phyloP scores from a whole-genome alignment of 2,329 filamentous ascomycete species.

The Epichloe festucae region DNA sequence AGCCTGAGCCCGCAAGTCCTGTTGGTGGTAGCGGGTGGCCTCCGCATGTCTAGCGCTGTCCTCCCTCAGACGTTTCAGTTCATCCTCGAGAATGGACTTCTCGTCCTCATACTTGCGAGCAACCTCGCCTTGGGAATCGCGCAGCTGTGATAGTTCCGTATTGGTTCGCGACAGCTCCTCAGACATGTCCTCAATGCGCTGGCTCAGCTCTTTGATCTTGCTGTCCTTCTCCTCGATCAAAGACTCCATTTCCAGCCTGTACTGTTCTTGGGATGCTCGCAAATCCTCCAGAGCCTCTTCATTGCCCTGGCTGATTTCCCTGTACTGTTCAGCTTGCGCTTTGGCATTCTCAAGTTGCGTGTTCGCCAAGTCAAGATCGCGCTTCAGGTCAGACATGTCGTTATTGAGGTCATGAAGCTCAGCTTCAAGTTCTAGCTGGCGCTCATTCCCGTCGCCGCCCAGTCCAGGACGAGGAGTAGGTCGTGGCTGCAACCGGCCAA shows the following conservation, averaged over 20 bases:
- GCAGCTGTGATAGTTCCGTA: slow-evolving; percentile 65
- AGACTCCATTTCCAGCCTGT: slow-evolving; percentile 72
- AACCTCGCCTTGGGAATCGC: slow-evolving; percentile 67
- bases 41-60: slow-evolving; percentile 69
- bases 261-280: slow-evolving; percentile 71
- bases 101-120: slow-evolving; percentile 65
- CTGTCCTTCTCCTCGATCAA: slow-evolving; percentile 64
- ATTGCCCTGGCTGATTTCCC: slow-evolving; percentile 69
- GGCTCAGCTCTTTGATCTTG: slow-evolving; percentile 68
- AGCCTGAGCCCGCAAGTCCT: slow-evolving; percentile 84
- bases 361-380: slow-evolving; percentile 69
- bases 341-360: slow-evolving; percentile 72
- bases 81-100: slow-evolving; percentile 63
- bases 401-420: slow-evolving; percentile 69
- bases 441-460: slow-evolving; percentile 27
- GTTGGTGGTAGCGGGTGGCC: slow-evolving; percentile 72
- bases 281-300: slow-evolving; percentile 79
- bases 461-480: slow-evolving; percentile 49
- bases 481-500: slow-evolving; percentile 68
- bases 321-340: slow-evolving; percentile 75
- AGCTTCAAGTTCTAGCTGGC: slow-evolving; percentile 39
- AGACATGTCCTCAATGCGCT: slow-evolving; percentile 72
- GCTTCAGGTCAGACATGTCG: slow-evolving; percentile 75
- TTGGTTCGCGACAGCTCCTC: slow-evolving; percentile 72
- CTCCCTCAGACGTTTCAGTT: slow-evolving; percentile 70